Conservation (phyloP, 2,329 filamentous ascomycete species). For the Ophiostoma angusticollis region DNA sequence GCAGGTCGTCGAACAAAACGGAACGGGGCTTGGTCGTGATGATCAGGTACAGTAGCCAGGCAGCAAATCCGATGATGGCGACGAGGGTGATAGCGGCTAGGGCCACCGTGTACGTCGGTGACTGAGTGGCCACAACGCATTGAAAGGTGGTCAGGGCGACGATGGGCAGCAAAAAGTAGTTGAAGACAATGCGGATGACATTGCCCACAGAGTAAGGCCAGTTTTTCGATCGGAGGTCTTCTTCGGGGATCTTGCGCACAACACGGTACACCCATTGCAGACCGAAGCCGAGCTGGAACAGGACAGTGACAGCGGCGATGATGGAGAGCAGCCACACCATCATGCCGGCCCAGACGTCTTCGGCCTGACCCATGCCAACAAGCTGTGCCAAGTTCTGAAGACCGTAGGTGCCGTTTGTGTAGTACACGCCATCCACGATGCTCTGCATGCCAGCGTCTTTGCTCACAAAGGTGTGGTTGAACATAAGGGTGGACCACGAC, state of each 20-base stretch:
- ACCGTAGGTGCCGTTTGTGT: constrained; percentile 64
- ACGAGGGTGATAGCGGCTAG: constrained; percentile 65
- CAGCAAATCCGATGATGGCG: constrained; percentile 57
- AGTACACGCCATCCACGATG: constrained; percentile 76
- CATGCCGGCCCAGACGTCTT: constrained; percentile 90
- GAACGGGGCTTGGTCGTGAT: constrained; percentile 69
- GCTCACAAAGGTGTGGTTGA: constrained; percentile 80
- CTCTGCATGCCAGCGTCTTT: constrained; percentile 51
- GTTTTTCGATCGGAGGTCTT: constrained; percentile 85
- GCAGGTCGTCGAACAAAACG: constrained; percentile 83
- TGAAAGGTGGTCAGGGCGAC: constrained; percentile 85
- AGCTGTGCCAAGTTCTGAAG: constrained; percentile 68
- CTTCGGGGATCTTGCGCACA: constrained; percentile 59
- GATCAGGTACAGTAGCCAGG: constrained; percentile 72
- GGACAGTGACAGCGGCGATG: constrained; percentile 49
- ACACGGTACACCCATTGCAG: constrained; percentile 63
- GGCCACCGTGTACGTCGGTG: constrained; percentile 57
- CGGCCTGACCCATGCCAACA: constrained; percentile 60
- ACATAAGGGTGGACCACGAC: constrained; percentile 82
- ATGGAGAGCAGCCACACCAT: constrained; percentile 80
- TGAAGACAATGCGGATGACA: constrained; percentile 75
- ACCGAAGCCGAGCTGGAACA: constrained; percentile 67
- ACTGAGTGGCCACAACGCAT: constrained; percentile 59
- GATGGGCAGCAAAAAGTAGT: constrained; percentile 81
- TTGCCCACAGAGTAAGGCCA: constrained; percentile 74